Percentiles rank a stretch among this genome's conserved stretches.
phyloP scores from a whole-genome alignment of 331 rosid genomes.

The Quercus tomentella region DNA sequence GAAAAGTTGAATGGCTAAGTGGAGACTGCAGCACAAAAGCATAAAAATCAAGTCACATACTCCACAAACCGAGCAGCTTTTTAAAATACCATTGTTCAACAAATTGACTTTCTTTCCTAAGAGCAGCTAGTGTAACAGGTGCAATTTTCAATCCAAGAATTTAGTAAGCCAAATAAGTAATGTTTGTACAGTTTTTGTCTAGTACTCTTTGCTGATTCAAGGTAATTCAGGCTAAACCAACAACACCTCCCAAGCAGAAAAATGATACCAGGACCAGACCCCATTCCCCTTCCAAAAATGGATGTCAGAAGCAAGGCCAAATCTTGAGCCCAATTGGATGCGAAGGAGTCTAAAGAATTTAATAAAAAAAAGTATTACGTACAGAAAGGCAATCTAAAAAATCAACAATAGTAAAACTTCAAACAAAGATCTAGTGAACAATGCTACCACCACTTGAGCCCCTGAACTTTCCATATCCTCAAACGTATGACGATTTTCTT shows the following conservation, averaged over 20 bases:
- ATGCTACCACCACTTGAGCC: no score
- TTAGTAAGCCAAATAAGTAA: background rate
- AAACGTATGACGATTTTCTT: no score
- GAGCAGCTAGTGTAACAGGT: background rate
- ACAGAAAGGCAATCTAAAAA: background rate
- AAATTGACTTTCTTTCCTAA: background rate
- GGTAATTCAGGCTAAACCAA: background rate
- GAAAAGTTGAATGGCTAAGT: background rate
- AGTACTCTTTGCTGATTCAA: background rate
- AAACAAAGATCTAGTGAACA: no score
- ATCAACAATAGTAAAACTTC: background rate
- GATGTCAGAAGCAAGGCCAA: no score
- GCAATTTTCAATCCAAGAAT: background rate
- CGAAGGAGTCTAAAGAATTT: no score
- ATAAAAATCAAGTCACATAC: conserved; percentile 4
- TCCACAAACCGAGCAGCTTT: background rate
- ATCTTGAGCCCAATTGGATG: no score
- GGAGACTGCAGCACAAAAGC: background rate
- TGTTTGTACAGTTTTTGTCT: background rate
- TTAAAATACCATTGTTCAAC: background rate
- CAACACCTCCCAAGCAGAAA: background rate
- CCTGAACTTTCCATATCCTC: no score
- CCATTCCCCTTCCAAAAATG: no score
- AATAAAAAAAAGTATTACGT: no score
- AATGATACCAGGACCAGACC: background rate